Evolutionary conservation across 2,329 filamentous ascomycete genomes (phyloP), one percentile per base, ranked within the genome.

Genomic region (Dothideomycetidae sp.): DNA sequence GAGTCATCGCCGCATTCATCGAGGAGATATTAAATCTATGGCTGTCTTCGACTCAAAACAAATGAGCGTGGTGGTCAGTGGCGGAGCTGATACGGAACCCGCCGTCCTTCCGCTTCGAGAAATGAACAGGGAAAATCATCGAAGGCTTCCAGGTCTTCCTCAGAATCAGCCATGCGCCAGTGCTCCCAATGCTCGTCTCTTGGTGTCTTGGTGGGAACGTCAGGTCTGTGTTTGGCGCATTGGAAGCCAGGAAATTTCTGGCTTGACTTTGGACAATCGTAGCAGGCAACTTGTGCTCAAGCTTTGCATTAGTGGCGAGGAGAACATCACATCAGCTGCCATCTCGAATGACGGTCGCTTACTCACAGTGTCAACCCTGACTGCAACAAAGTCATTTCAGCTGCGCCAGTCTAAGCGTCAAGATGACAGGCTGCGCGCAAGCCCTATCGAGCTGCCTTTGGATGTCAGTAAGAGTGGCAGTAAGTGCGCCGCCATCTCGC

Each of bases 1-100:
- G n/a, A 81, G 75, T 58, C 84, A 93, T 53, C 72, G 82, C 47
- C 71, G 84, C 52, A 86, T 88, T 53, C 90, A 98, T 54, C 75
- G 79, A 31, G 86, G 96, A 57, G 90, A 98, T 61, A 85, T 96
- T 50, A 96, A 96, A 63, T 74, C 84, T 1, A 82, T 96, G 74
- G 81, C 85, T 21, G 77, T 82, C 0, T 96, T 88, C 46, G 90
- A 98, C 57, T 78, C 78, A 36, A 76, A 72, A 35, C 75, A 75
- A 34, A 73, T 93, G 52, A 96, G 84, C 51, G 75, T 96, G 39
- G 68, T 93, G 9, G 81, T 93, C 11, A 92, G 88, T 45, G 90
- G 90, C 71, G 90, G 85, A 30, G 80, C 86, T 33, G 90, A 96
- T 58, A 80, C 85, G 3, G 76, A 75, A 34, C 84, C 86, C 1